A percentile compares a stretch with the other conserved stretches of the same genome.
These are phyloP conservation scores for Fusarium sp. DNA, from an alignment of 2,329 filamentous ascomycete species.

Conservation along the genomic window DNA sequence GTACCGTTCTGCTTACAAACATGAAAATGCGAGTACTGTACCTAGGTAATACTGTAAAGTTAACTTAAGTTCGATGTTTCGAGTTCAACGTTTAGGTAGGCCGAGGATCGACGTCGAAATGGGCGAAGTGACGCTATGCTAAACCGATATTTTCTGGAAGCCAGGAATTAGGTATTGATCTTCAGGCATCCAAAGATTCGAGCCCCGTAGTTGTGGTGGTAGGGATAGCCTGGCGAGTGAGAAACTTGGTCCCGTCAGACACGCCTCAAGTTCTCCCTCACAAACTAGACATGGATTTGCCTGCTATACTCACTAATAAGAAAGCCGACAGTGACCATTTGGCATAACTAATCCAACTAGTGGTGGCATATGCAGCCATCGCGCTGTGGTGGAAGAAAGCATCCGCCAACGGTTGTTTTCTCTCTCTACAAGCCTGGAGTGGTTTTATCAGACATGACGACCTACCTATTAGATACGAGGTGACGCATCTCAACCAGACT, in stretches of 20 bases:
- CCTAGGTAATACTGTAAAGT: not conserved
- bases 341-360: constrained; percentile 10
- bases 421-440: constrained; percentile 14
- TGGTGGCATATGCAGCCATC: constrained; percentile 30
- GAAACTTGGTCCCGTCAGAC: constrained; percentile 1
- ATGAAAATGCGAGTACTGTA: not conserved
- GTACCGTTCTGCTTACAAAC: not conserved
- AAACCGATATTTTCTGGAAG: constrained; percentile 22
- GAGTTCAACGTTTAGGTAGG: not conserved
- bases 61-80: not conserved
- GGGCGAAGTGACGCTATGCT: constrained; percentile 2
- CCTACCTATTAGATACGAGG: not conserved
- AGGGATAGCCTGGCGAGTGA: constrained; percentile 6
- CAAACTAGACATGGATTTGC: constrained; percentile 8
- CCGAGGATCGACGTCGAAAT: not conserved
- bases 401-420: constrained; percentile 23
- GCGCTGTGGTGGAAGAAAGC: constrained; percentile 24
- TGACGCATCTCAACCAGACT: not conserved
- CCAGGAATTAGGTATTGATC: constrained; percentile 15
- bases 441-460: constrained; percentile 20
- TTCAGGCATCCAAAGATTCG: constrained; percentile 28
- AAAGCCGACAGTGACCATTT: constrained; percentile 8
- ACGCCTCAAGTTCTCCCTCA: not conserved
- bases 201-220: constrained; percentile 3
- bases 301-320: not conserved